phyloP scores from a whole-genome alignment of 768 basidiomycete species.

The Boletus vermiculosoides region DNA sequence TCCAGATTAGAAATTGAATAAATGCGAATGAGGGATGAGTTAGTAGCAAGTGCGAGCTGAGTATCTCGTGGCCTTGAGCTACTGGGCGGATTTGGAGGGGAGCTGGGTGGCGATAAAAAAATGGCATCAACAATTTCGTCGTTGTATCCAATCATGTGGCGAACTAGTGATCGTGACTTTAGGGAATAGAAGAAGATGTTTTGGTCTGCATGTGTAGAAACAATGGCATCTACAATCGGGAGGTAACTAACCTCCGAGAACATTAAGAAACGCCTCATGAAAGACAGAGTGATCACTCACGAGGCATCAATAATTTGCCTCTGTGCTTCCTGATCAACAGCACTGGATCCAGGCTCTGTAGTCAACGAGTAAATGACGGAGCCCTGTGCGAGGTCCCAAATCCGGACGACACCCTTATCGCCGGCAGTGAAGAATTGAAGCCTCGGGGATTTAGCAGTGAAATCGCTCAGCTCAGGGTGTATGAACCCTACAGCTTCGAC shows the following conservation, averaged over 20 bases:
- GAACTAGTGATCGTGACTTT: slow-evolving; percentile 55
- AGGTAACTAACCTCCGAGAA: slow-evolving; percentile 55
- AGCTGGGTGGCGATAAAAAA: slow-evolving; percentile 58
- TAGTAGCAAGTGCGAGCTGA: slow-evolving; percentile 92
- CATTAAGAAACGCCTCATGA: slow-evolving; percentile 15
- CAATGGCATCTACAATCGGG: slow-evolving; percentile 57
- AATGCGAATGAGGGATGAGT: slow-evolving; percentile 91
- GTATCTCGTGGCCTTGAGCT: slow-evolving; percentile 46
- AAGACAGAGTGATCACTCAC: slow-evolving; percentile 49
- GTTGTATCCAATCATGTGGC: slow-evolving; percentile 94
- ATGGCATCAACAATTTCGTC: slow-evolving; percentile 94
- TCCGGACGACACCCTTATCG: slow-evolving; percentile 78
- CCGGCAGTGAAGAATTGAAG: slow-evolving; percentile 87
- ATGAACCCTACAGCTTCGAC: slow-evolving; percentile 85
- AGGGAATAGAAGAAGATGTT: slow-evolving; percentile 93
- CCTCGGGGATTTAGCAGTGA: slow-evolving; percentile 31
- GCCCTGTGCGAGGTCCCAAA: slow-evolving; percentile 80
- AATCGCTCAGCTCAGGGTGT: slow-evolving; percentile 45
- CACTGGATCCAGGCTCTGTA: slow-evolving; percentile 33
- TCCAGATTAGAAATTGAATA: slow-evolving; percentile 78
- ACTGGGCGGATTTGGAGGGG: slow-evolving; percentile 20
- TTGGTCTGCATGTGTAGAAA: slow-evolving; percentile 93
- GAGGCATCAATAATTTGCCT: slow-evolving; percentile 78
- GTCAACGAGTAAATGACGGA: slow-evolving; percentile 60
- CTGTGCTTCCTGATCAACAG: slow-evolving; percentile 69